phyloP scores from a whole-genome alignment of 1,284 basidiomycete species.

The Heimioporus punctisporus region DNA sequence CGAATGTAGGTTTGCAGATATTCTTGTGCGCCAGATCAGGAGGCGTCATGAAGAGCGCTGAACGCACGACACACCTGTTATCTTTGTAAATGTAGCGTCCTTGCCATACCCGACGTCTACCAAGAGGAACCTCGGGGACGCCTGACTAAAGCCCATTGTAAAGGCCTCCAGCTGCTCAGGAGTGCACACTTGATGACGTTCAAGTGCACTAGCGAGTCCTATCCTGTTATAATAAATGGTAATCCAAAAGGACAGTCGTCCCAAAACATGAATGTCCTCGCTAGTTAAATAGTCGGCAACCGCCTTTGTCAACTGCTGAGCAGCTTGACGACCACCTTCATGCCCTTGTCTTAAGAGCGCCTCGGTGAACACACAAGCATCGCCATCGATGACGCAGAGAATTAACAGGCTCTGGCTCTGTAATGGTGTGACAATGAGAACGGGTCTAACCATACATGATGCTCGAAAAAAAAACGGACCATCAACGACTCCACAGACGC shows the following conservation, averaged over 20 bases:
- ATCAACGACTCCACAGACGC: slow-evolving; percentile 56
- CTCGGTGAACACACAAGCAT: slow-evolving; percentile 65
- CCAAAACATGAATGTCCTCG: slow-evolving; percentile 57
- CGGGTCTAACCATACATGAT: neutral
- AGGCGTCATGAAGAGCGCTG: neutral
- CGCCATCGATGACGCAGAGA: slow-evolving; percentile 74
- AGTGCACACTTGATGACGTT: slow-evolving; percentile 55
- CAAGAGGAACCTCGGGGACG: slow-evolving; percentile 66
- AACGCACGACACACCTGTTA: slow-evolving; percentile 54
- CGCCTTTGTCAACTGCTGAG: slow-evolving; percentile 63
- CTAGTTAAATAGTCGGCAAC: slow-evolving; percentile 65
- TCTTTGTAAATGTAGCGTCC: slow-evolving; percentile 69
- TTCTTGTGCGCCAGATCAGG: slow-evolving; percentile 45
- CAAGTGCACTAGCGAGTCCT: slow-evolving; percentile 51
- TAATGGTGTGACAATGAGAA: slow-evolving; percentile 11
- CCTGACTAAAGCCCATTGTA: slow-evolving; percentile 67
- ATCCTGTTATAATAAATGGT: slow-evolving; percentile 69
- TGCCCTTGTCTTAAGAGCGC: slow-evolving; percentile 61
- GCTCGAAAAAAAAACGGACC: slow-evolving; percentile 36
- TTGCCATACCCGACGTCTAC: slow-evolving; percentile 74
- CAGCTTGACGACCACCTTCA: slow-evolving; percentile 68
- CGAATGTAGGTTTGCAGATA: slow-evolving; percentile 74
- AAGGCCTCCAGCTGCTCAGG: slow-evolving; percentile 70
- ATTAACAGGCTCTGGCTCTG: slow-evolving; percentile 67
- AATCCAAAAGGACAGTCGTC: slow-evolving; percentile 71